These are phyloP conservation scores for Lathyrus sativus DNA, from an alignment of 306 rosid species.

Conservation along the genomic window DNA sequence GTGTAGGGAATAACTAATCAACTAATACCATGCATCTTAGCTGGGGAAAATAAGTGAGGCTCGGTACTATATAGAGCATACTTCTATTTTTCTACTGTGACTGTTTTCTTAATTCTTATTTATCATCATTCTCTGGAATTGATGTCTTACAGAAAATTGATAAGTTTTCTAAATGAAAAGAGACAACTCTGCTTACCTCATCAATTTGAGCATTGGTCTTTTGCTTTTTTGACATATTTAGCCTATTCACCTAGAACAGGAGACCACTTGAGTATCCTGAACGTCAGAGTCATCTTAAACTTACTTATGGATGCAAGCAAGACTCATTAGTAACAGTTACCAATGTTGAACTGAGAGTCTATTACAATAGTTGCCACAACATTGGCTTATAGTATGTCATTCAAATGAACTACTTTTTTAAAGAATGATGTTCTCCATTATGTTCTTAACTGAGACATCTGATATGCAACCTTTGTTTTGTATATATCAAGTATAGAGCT, in stretches of 20 bases:
- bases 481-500: constrained; percentile 2
- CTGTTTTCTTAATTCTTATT: constrained; percentile 14
- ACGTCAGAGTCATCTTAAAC: too few species aligned
- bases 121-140: constrained; percentile 13
- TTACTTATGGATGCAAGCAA: too few species aligned
- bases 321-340: constrained; percentile 19
- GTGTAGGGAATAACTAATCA: too few species aligned
- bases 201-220: constrained; percentile 20
- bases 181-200: constrained; percentile 7
- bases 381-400: too few species aligned
- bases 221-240: too few species aligned
- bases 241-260: too few species aligned
- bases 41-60: constrained; percentile 17
- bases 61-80: constrained; percentile 13
- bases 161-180: constrained; percentile 24
- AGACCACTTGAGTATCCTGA: too few species aligned
- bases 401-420: too few species aligned
- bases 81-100: constrained; percentile 23
- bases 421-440: constrained; percentile 19
- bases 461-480: constrained; percentile 28
- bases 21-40: background rate
- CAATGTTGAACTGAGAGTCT: too few species aligned
- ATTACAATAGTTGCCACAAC: too few species aligned
- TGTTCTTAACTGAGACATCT: constrained; percentile 23
- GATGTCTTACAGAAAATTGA: constrained; percentile 15